Conservation (phyloP, 805 yeast genomes). For the Candida glaebosa region DNA sequence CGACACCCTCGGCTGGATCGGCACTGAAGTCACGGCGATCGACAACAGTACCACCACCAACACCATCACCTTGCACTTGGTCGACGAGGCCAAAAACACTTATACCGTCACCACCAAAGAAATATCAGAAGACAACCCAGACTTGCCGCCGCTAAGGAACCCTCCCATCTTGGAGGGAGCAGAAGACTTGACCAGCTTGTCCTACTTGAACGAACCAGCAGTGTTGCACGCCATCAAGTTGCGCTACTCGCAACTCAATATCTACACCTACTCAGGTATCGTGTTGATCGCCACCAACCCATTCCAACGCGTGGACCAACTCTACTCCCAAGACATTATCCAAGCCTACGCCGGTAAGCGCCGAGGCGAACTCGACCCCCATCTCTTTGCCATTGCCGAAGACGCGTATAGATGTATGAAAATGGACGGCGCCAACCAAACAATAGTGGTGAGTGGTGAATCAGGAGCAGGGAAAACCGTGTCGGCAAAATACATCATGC, state of each 20-base stretch:
- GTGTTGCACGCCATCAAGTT: constrained; percentile 89
- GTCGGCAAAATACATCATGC: constrained; percentile 94
- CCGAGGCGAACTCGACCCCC: constrained; percentile 95
- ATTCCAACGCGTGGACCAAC: constrained; percentile 85
- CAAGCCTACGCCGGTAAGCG: constrained; percentile 92
- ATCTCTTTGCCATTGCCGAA: constrained; percentile 94
- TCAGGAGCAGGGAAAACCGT: constrained; percentile 99
- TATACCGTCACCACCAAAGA: constrained; percentile 25
- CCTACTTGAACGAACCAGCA: constrained; percentile 94
- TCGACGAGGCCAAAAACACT: background rate
- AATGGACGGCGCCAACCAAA: constrained; percentile 79
- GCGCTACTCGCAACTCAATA: constrained; percentile 84
- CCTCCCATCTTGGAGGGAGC: constrained; percentile 91
- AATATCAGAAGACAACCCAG: constrained; percentile 50
- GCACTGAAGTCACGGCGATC: constrained; percentile 53
- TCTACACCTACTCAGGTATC: constrained; percentile 94
- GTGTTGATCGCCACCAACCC: constrained; percentile 96
- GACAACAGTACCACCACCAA: constrained; percentile 35
- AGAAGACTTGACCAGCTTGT: constrained; percentile 88
- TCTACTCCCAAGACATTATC: constrained; percentile 87
- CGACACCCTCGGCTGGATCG: constrained; percentile 69
- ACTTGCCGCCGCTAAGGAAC: constrained; percentile 79
- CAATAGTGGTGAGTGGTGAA: constrained; percentile 96
- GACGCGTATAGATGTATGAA: constrained; percentile 96
- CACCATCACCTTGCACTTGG: constrained; percentile 40